Conservation (phyloP, 1,139 yeast genomes). For the Kodamaea alishanica region DNA sequence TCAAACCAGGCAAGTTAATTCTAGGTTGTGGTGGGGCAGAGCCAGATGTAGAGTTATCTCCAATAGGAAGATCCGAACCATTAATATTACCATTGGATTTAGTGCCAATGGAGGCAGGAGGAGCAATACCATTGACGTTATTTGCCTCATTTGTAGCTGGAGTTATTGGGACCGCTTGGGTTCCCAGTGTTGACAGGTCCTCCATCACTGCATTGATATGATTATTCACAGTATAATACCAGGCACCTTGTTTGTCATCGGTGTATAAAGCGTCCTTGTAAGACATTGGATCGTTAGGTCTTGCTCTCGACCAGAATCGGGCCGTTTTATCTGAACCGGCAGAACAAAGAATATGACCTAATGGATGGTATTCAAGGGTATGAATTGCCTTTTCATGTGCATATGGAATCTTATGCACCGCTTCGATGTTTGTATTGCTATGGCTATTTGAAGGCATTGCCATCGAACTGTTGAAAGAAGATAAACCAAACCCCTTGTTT, state of each 20-base stretch:
- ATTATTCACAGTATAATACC: constrained; percentile 69
- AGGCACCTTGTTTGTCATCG: constrained; percentile 65
- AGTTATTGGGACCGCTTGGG: constrained; percentile 3
- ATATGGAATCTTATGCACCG: constrained; percentile 70
- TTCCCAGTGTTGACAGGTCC: constrained; percentile 18
- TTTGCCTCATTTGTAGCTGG: no score
- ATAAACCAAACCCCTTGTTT: constrained; percentile 8
- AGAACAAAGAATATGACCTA: constrained; percentile 86
- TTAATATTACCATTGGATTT: no score
- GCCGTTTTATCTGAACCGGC: constrained; percentile 94
- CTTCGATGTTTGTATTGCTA: constrained; percentile 30
- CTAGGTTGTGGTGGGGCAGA: constrained; percentile 4
- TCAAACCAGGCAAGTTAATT: constrained; percentile 25
- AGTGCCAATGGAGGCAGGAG: no score
- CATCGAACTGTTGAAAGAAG: constrained; percentile 24
- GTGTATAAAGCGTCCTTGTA: constrained; percentile 80
- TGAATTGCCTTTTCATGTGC: constrained; percentile 95
- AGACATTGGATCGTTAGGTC: constrained; percentile 85
- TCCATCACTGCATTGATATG: constrained; percentile 57
- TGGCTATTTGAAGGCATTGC: constrained; percentile 6
- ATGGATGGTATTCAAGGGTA: constrained; percentile 86
- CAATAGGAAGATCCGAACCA: no score
- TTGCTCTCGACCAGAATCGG: constrained; percentile 91
- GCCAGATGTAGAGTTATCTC: not conserved
- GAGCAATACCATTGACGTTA: no score